Evolutionary conservation across 75 land plant species (phyloP).

Genomic region (Cryptomeria japonica): DNA sequence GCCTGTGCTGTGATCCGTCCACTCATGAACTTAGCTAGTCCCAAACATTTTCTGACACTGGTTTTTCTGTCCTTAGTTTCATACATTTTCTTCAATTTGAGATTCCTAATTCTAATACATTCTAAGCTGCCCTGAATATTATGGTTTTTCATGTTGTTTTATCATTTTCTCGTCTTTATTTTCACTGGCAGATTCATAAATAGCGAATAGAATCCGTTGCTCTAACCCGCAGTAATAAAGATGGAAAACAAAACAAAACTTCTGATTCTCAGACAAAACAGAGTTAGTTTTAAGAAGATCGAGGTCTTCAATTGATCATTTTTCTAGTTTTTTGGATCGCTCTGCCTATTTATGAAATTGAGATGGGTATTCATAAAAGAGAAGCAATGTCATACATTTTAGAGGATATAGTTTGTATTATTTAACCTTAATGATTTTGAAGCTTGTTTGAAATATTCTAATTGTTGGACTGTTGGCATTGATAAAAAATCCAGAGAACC

Average conservation of each 20-base stretch:
- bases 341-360: too few relatives aligned
- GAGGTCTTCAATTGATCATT: constrained; percentile 36
- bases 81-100: not conserved
- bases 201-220: constrained; percentile 64
- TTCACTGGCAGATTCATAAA: constrained; percentile 71
- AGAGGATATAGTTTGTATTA: too few relatives aligned
- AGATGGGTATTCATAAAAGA: too few relatives aligned
- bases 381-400: too few relatives aligned
- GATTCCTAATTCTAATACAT: not conserved
- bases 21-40: constrained; percentile 79
- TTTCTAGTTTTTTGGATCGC: constrained; percentile 40
- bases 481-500: too few relatives aligned
- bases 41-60: constrained; percentile 50
- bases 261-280: constrained; percentile 21
- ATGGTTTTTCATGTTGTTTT: not conserved
- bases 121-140: not conserved
- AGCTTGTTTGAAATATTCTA: too few relatives aligned
- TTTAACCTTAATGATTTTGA: too few relatives aligned
- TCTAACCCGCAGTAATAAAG: constrained; percentile 25
- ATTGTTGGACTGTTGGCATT: too few relatives aligned
- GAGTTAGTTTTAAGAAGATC: constrained; percentile 19
- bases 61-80: not conserved
- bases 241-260: constrained; percentile 21
- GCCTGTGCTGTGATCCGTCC: constrained; percentile 96
- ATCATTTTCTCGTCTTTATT: not conserved